Evolutionary conservation across 129 eudicot species (phyloP).

Genomic region (Centrapalus pauciflorus): DNA sequence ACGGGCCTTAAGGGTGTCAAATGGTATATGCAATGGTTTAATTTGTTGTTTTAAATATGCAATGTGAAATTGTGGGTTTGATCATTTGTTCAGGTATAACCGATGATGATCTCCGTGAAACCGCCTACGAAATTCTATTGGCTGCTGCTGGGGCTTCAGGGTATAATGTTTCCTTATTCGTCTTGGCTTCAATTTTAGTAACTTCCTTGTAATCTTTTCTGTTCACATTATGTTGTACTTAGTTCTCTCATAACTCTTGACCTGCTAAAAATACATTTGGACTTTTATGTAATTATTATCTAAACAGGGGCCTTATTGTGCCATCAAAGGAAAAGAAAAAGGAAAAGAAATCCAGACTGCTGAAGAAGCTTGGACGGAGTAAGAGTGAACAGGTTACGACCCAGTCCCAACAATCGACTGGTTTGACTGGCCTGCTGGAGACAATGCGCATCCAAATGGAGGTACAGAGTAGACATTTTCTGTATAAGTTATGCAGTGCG

Average conservation of each 20-base stretch:
- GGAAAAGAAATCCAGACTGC: slow-evolving; percentile 72
- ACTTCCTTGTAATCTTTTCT: background rate
- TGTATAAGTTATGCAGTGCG: background rate
- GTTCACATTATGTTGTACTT: slow-evolving; percentile 10
- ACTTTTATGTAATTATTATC: slow-evolving; percentile 6
- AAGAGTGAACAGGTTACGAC: slow-evolving; percentile 52
- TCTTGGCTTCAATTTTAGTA: slow-evolving; percentile 10
- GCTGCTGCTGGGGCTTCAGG: slow-evolving; percentile 99
- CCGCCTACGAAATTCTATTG: slow-evolving; percentile 85
- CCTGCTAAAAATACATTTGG: background rate
- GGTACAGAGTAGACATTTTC: slow-evolving; percentile 38
- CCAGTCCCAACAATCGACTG: slow-evolving; percentile 71
- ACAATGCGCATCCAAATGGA: slow-evolving; percentile 99
- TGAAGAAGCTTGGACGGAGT: slow-evolving; percentile 94
- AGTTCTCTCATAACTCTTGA: background rate
- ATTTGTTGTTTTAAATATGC: background rate
- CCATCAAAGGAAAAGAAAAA: slow-evolving; percentile 94
- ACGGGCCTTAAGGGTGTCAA: background rate
- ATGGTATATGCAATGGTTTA: background rate
- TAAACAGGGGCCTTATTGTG: slow-evolving; percentile 78
- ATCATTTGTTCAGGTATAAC: slow-evolving; percentile 53
- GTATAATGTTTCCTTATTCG: slow-evolving; percentile 40
- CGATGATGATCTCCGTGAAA: slow-evolving; percentile 96
- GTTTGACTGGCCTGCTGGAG: slow-evolving; percentile 89
- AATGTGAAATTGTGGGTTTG: background rate